A percentile compares a stretch with the other conserved stretches of the same genome.
Conservation (phyloP, 495 filamentous ascomycete species). For the Haplographium delicatum region DNA sequence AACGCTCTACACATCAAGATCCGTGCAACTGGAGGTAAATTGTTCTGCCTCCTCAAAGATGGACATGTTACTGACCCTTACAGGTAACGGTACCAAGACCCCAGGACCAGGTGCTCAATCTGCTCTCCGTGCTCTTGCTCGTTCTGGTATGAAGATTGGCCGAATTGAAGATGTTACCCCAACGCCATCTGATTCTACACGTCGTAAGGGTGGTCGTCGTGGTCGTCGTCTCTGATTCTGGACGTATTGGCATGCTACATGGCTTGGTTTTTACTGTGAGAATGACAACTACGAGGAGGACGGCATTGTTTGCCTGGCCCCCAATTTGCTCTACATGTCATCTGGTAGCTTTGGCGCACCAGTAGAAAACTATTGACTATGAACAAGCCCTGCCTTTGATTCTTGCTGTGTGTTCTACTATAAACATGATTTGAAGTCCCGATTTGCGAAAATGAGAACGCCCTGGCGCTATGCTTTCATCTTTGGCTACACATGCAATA, state of each 20-base stretch:
- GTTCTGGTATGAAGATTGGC: constrained; percentile 99
- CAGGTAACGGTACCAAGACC: constrained; percentile 98
- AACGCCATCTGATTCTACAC: constrained; percentile 96
- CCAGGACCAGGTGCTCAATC: constrained; percentile 98
- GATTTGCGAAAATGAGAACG: too few species aligned
- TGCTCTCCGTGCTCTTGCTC: constrained; percentile 95
- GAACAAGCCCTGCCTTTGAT: neutral
- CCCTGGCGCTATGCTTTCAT: neutral
- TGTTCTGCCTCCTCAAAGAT: neutral
- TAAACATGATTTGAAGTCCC: too few species aligned
- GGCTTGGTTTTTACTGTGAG: constrained; percentile 48
- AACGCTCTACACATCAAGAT: constrained; percentile 99
- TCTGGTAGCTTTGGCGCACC: constrained; percentile 47
- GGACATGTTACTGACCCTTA: constrained; percentile 7
- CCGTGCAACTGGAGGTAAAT: constrained; percentile 90
- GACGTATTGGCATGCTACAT: constrained; percentile 13
- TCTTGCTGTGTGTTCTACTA: neutral
- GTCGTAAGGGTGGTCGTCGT: constrained; percentile 99
- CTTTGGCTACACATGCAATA: neutral
- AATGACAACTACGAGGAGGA: constrained; percentile 63
- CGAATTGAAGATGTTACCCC: constrained; percentile 99
- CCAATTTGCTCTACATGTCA: constrained; percentile 39
- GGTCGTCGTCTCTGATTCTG: constrained; percentile 87
- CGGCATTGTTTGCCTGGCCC: constrained; percentile 62
- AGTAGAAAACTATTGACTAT: constrained; percentile 25